These are phyloP conservation scores for Mortierella sp. DNA, from an alignment of 371 early-diverging fungal species.

Conservation along the genomic window DNA sequence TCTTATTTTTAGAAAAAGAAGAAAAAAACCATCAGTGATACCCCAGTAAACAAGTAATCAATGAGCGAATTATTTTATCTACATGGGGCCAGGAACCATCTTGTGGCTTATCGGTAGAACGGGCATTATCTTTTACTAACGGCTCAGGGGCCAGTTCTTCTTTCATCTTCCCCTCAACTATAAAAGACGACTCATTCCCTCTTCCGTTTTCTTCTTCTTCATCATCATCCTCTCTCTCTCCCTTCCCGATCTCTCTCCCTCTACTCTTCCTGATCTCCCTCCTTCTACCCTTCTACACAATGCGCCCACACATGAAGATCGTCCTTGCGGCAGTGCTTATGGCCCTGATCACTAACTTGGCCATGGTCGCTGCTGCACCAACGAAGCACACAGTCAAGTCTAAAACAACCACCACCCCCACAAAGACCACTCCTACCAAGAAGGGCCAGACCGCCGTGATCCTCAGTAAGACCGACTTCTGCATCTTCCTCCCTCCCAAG, in stretches of 20 bases:
- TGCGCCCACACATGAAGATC: slow-evolving; percentile 6
- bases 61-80: no score
- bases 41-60: no score
- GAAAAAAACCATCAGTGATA: no score
- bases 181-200: background rate
- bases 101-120: background rate
- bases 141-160: background rate
- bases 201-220: background rate
- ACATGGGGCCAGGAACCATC: background rate
- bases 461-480: slow-evolving; percentile 61
- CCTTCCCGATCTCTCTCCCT: background rate
- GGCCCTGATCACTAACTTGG: background rate
- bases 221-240: background rate
- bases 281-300: background rate
- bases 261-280: background rate
- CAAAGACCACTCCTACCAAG: slow-evolving; percentile 4
- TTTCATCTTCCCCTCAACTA: background rate
- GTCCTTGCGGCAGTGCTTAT: slow-evolving; percentile 17
- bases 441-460: slow-evolving; percentile 55
- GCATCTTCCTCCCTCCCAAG: slow-evolving; percentile 70
- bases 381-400: background rate
- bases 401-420: background rate
- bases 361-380: slow-evolving; percentile 5
- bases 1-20: slow-evolving; percentile 2
- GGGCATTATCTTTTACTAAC: background rate